These are phyloP conservation scores for Parsonsia alboflavescens DNA, from an alignment of 257 asterid genomes.

Conservation along the genomic window DNA sequence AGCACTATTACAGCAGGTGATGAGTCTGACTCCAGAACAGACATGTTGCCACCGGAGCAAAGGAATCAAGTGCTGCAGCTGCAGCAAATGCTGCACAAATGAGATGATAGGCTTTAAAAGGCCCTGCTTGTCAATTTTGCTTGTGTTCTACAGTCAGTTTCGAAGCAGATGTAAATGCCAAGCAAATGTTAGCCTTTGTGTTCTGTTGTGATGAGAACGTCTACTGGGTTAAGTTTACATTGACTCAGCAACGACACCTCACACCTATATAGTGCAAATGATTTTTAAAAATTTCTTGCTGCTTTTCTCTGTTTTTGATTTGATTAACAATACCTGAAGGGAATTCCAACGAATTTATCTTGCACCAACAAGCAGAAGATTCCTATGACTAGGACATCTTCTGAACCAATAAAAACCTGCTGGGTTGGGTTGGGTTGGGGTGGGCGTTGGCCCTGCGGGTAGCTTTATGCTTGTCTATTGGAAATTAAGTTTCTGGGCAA, in stretches of 20 bases:
- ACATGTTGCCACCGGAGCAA: slow-evolving; percentile 77
- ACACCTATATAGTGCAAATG: not conserved
- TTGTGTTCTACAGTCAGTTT: not conserved
- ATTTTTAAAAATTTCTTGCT: not conserved
- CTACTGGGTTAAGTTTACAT: too few relatives aligned
- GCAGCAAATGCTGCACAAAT: slow-evolving; percentile 87
- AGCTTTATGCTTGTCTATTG: too few relatives aligned
- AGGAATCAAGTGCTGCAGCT: slow-evolving; percentile 85
- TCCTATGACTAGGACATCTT: too few relatives aligned
- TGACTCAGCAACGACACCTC: slow-evolving; percentile 1
- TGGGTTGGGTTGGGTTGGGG: not conserved
- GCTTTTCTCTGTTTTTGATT: not conserved
- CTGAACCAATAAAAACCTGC: not conserved
- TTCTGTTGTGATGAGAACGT: too few relatives aligned
- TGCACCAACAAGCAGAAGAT: not conserved
- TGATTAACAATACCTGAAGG: not conserved
- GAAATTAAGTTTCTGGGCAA: too few relatives aligned
- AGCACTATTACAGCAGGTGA: slow-evolving; percentile 83
- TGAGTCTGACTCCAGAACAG: slow-evolving; percentile 91
- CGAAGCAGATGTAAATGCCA: not conserved
- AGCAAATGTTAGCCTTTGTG: not conserved
- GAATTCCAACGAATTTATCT: not conserved
- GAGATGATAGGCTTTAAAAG: slow-evolving; percentile 12
- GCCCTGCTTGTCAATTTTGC: not conserved
- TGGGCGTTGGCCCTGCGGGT: too few relatives aligned